phyloP scores from a whole-genome alignment of 495 filamentous ascomycete genomes.

The Chaetomium tenue region DNA sequence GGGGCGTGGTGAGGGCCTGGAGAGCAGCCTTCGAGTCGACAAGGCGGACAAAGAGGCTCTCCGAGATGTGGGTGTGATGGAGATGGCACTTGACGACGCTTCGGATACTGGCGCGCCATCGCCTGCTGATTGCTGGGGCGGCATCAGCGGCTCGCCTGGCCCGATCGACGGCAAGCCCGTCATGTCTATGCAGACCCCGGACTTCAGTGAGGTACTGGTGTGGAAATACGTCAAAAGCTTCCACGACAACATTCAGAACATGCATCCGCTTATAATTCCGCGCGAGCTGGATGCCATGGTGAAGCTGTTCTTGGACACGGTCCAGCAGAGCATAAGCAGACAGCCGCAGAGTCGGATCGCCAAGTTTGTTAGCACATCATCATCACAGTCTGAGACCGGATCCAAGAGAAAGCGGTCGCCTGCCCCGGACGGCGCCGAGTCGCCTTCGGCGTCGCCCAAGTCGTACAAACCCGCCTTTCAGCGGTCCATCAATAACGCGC shows the following conservation, averaged over 20 bases:
- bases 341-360: conserved; percentile 27
- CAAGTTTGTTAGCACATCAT: conserved; percentile 29
- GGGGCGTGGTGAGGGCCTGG: conserved; percentile 72
- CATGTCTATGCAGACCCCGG: conserved; percentile 55
- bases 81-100: conserved; percentile 37
- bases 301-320: conserved; percentile 46
- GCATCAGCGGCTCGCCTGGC: conserved; percentile 46
- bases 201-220: conserved; percentile 62
- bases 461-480: conserved; percentile 47
- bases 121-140: conserved; percentile 49
- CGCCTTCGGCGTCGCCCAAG: conserved; percentile 33
- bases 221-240: conserved; percentile 67
- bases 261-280: conserved; percentile 79
- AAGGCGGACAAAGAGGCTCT: conserved; percentile 31
- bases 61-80: conserved; percentile 34
- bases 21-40: conserved; percentile 33
- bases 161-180: conserved; percentile 46
- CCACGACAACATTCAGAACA: conserved; percentile 73
- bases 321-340: conserved; percentile 35
- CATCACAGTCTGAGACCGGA: conserved; percentile 40
- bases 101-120: conserved; percentile 53
- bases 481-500: conserved; percentile 66
- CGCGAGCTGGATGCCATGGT: conserved; percentile 51
- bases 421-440: conserved; percentile 39
- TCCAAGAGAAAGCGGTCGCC: conserved; percentile 60